A percentile compares a stretch with the other conserved stretches of the same genome.
Evolutionary conservation across 805 yeast species (phyloP).

Genomic region (Yarrowia keelungensis): DNA sequence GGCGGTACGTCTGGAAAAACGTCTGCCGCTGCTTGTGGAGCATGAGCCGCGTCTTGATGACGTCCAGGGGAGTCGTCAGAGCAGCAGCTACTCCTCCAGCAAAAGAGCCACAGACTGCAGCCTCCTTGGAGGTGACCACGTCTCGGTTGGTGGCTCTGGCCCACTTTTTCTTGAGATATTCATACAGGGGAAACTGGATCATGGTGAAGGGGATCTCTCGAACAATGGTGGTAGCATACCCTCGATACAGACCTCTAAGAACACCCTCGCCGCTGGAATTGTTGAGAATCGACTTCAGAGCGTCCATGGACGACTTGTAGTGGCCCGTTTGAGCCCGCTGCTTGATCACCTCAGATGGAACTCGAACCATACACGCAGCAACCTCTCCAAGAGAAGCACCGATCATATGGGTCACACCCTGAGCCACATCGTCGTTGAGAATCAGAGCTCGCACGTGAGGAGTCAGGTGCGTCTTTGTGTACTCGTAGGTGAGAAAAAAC

Average conservation of each 20-base stretch:
- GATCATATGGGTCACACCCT: conserved; percentile 74
- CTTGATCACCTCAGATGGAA: conserved; percentile 95
- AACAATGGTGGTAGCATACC: conserved; percentile 90
- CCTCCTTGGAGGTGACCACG: conserved; percentile 67
- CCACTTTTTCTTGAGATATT: conserved; percentile 74
- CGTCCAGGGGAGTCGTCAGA: conserved; percentile 90
- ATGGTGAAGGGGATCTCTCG: conserved; percentile 97
- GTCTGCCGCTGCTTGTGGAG: conserved; percentile 61
- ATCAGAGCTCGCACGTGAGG: conserved; percentile 50
- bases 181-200: conserved; percentile 95
- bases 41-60: conserved; percentile 93
- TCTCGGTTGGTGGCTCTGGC: conserved; percentile 53
- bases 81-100: conserved; percentile 98
- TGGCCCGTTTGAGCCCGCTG: conserved; percentile 87
- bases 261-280: conserved; percentile 81
- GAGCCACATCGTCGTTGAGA: conserved; percentile 48
- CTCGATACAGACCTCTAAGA: conserved; percentile 81
- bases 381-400: conserved; percentile 90
- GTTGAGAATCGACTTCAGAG: conserved; percentile 65
- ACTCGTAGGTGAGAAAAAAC: conserved; percentile 84
- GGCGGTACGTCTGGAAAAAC: conserved; percentile 56
- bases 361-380: conserved; percentile 91
- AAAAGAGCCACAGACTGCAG: conserved; percentile 88
- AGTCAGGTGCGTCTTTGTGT: conserved; percentile 60
- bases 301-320: conserved; percentile 64